These are phyloP conservation scores for Huntiella savannae DNA, from an alignment of 2,329 filamentous ascomycete genomes.

Conservation along the genomic window DNA sequence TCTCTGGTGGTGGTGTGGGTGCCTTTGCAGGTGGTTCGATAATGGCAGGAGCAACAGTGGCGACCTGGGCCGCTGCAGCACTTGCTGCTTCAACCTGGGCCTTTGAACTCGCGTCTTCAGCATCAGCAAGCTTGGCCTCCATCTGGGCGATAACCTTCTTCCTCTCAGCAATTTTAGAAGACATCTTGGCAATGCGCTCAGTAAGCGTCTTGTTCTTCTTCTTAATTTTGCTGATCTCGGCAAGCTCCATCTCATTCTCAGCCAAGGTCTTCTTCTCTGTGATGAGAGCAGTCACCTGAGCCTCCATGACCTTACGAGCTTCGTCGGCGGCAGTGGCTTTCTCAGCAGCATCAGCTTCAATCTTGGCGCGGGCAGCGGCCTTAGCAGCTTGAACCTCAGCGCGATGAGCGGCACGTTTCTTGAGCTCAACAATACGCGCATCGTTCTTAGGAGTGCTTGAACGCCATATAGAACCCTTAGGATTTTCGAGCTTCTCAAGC, in stretches of 20 bases:
- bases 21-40: not conserved
- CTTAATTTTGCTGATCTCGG: not conserved
- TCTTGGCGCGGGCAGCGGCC: not conserved
- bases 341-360: conserved; percentile 1
- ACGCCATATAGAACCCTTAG: conserved; percentile 1
- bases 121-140: not conserved
- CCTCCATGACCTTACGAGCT: conserved; percentile 2
- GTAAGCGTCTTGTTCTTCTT: not conserved
- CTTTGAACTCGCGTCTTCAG: conserved; percentile 1
- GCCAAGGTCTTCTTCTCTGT: not conserved
- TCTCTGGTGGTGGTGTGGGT: not conserved
- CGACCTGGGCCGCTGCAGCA: not conserved
- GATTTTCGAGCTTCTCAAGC: conserved; percentile 5
- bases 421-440: conserved; percentile 4
- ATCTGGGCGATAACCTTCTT: not conserved
- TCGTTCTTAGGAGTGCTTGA: not conserved
- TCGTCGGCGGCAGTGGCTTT: not conserved
- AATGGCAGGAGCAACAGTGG: too few relatives aligned
- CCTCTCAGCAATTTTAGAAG: not conserved
- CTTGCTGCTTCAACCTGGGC: conserved; percentile 3
- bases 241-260: conserved; percentile 5
- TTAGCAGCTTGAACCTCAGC: conserved; percentile 6
- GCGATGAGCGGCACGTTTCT: conserved; percentile 4
- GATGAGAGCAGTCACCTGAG: not conserved
- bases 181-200: not conserved